Evolutionary conservation across 208 protist genomes (phyloP), one percentile per base, ranked within the genome.

Genomic region (Acanthamoeba healyi): DNA sequence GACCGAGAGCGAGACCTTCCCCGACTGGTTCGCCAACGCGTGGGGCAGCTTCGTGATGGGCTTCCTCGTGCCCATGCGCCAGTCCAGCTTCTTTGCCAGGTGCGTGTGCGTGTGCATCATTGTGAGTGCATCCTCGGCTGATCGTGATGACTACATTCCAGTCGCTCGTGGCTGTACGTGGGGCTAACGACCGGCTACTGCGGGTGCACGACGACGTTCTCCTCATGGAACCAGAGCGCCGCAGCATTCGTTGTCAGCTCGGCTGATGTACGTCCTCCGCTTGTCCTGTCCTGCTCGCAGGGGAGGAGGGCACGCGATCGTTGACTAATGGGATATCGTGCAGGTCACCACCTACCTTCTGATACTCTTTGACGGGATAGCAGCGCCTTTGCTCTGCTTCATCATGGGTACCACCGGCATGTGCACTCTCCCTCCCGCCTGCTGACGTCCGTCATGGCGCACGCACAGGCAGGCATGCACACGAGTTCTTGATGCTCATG

Each of bases 1-100:
- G 40, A 54, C 49, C 63, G 49, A 40, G 32, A 38, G 38, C 24
- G 32, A 34, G 17, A 92, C 86, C 63, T 92, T 92, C 34, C 86
- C 86, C 36, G 56, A 72, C 63, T 92, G 86, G 86, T 92, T 92
- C 42, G 15, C 86, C 86, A 92, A 92, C 26, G 86, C 56, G 10
- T 92, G 86, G 86, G 86, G 86, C 2, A 92, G 58, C 54, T 92
- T 92, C 44, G 86, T 92, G 19, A 92, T 92, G 86, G 86, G 86
- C 29, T 92, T 92, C 63, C 19, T 92, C 22, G 63, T 46, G 19
- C 58, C 63, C 12, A 14, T 54, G 36, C 86, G 54, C 26, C 56
- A 46, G 36, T 77, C 34, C 7, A 6, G 34, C 9, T 51, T 67
- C 24, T 92, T 92, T 46, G 17, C 86, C n/a, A 65, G 63, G 86